phyloP scores from a whole-genome alignment of 2,329 filamentous ascomycete species.

The Penicillium expansum region DNA sequence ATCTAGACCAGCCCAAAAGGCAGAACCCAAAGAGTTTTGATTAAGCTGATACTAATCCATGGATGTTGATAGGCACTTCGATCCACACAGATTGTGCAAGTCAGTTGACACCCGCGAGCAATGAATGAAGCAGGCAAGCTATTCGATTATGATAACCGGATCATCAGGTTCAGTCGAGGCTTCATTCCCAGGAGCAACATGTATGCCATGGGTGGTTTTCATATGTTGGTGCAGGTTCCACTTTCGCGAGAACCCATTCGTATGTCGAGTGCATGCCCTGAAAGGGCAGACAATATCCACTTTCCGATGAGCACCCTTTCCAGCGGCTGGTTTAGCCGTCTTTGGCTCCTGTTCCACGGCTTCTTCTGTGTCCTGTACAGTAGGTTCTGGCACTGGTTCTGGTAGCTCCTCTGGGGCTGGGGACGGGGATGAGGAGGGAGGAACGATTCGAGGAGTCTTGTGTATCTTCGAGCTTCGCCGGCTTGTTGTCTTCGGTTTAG shows the following conservation, averaged over 20 bases:
- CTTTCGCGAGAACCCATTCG: constrained; percentile 34
- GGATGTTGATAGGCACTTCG: neutral
- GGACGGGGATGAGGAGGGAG: neutral
- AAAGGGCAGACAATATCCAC: constrained; percentile 33
- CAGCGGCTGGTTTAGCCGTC: neutral
- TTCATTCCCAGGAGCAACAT: constrained; percentile 8
- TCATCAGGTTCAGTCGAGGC: neutral
- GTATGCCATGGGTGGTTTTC: constrained; percentile 31
- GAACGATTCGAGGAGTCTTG: neutral
- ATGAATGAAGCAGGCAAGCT: too few species aligned
- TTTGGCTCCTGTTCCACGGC: neutral
- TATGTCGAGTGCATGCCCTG: constrained; percentile 28
- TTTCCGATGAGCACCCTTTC: constrained; percentile 30
- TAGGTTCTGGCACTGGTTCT: neutral
- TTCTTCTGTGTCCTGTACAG: neutral
- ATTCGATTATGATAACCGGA: constrained; percentile 10
- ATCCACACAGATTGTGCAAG: neutral
- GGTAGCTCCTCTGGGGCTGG: neutral
- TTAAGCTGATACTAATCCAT: neutral
- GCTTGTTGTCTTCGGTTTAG: constrained; percentile 8
- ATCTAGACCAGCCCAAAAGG: neutral
- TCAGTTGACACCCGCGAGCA: too few species aligned
- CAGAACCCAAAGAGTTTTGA: neutral
- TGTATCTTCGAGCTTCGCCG: neutral
- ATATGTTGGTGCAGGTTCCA: constrained; percentile 42